These are phyloP conservation scores for Halenospora varia DNA, from an alignment of 495 filamentous ascomycete genomes.

Conservation along the genomic window DNA sequence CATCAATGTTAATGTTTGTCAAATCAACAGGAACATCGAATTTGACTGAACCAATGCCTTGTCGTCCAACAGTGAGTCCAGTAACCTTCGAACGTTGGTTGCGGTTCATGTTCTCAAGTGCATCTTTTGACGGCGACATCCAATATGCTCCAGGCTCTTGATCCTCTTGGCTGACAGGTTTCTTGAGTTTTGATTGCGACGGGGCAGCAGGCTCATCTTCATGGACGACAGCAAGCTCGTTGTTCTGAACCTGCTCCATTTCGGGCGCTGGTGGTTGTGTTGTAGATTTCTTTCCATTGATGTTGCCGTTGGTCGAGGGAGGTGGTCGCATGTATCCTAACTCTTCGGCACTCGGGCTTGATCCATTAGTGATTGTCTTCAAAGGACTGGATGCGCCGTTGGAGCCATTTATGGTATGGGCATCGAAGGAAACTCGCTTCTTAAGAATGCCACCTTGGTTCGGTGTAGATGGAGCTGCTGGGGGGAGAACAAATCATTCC, in stretches of 20 bases:
- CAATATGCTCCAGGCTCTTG: slow-evolving; percentile 73
- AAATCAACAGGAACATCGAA: slow-evolving; percentile 84
- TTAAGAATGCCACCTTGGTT: slow-evolving; percentile 56
- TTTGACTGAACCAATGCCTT: slow-evolving; percentile 69
- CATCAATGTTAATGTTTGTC: slow-evolving; percentile 62
- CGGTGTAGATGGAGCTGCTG: slow-evolving; percentile 22
- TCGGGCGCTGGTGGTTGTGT: slow-evolving; percentile 44
- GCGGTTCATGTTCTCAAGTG: slow-evolving; percentile 69
- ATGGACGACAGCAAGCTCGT: slow-evolving; percentile 74
- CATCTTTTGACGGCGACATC: slow-evolving; percentile 69
- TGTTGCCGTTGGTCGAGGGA: slow-evolving; percentile 40
- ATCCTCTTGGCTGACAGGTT: slow-evolving; percentile 37
- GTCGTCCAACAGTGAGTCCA: slow-evolving; percentile 76
- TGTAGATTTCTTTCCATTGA: slow-evolving; percentile 31
- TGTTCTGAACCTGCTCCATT: slow-evolving; percentile 68
- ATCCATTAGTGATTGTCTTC: slow-evolving; percentile 34
- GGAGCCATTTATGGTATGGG: slow-evolving; percentile 41
- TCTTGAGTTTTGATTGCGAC: slow-evolving; percentile 26
- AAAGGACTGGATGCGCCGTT: slow-evolving; percentile 40
- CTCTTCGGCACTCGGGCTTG: slow-evolving; percentile 59
- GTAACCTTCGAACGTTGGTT: slow-evolving; percentile 66
- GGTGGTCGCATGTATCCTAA: slow-evolving; percentile 57
- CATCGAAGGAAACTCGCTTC: slow-evolving; percentile 90
- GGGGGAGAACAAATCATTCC: slow-evolving; percentile 69
- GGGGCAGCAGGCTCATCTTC: slow-evolving; percentile 54